These are phyloP conservation scores for Colletotrichum destructivum DNA, from an alignment of 2,329 filamentous ascomycete genomes.

Conservation along the genomic window DNA sequence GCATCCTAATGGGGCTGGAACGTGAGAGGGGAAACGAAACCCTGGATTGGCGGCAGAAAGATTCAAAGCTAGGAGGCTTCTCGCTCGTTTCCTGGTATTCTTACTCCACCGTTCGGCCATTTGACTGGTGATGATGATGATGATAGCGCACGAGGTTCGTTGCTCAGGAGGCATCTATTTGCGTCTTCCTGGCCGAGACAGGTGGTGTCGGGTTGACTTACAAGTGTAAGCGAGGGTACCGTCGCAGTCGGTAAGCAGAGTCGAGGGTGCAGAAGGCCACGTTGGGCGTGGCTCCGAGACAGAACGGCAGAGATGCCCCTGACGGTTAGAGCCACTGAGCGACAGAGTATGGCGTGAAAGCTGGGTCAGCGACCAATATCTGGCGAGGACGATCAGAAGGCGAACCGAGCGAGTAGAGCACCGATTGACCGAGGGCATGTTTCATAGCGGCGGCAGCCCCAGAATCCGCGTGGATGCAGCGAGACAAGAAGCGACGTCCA, in stretches of 20 bases:
- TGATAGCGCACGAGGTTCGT: slow-evolving; percentile 32
- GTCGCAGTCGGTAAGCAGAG: slow-evolving; percentile 34
- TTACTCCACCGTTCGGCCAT: slow-evolving; percentile 26
- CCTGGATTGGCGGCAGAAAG: slow-evolving; percentile 18
- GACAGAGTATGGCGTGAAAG: too few species aligned
- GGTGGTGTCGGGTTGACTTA: slow-evolving; percentile 26
- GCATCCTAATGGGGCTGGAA: slow-evolving; percentile 28
- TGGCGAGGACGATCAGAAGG: slow-evolving; percentile 29
- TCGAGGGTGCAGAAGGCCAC: slow-evolving; percentile 23
- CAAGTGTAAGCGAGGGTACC: slow-evolving; percentile 36
- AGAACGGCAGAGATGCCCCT: slow-evolving; percentile 23
- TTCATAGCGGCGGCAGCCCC: slow-evolving; percentile 34
- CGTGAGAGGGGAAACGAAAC: slow-evolving; percentile 24
- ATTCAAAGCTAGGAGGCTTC: slow-evolving; percentile 14
- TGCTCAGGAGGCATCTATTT: slow-evolving; percentile 31
- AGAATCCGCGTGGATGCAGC: slow-evolving; percentile 25
- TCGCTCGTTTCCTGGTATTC: slow-evolving; percentile 15
- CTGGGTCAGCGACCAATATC: background rate
- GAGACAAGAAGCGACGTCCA: slow-evolving; percentile 23
- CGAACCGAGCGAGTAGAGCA: slow-evolving; percentile 16
- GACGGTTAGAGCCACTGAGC: background rate
- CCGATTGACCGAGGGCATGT: slow-evolving; percentile 29
- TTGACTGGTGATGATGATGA: slow-evolving; percentile 28
- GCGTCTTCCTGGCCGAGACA: slow-evolving; percentile 25
- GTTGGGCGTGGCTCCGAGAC: slow-evolving; percentile 12